Evolutionary conservation across 495 filamentous ascomycete species (phyloP), one percentile per base, ranked within the genome.

Genomic region (Penicillium macrosclerotiorum): DNA sequence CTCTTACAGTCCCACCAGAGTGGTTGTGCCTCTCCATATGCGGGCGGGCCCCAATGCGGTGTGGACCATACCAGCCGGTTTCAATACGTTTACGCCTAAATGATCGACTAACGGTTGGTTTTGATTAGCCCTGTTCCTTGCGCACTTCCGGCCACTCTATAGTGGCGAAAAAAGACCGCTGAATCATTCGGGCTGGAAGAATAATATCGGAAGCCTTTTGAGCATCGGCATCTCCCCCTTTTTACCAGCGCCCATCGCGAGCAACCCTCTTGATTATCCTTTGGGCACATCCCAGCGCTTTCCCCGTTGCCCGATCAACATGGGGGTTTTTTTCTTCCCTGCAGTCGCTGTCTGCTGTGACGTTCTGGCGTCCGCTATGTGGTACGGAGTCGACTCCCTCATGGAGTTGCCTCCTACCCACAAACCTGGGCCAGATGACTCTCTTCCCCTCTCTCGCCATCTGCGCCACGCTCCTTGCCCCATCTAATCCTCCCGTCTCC

Each of bases 131-230:
- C 41, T 52, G 40, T 52, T 54, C 45, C 45, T 46, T 43, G 49
- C 47, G 35, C 52, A 36, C 37, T 34, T 45, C 11, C 38, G 20
- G 11, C 31, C 42, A n/a, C 43, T 46, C 40, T 48, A 51, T 51
- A 59, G 53, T 57, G 57, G 57, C 57, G 49, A 52, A 56, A 54
- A 49, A 42, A 22, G 32, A 27, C 47, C 34, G 41, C 35, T 53
- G 54, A 60, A 57, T 48, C 42, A 56, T n/a, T n/a, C 48, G 34
- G 39, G 41, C 17, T 41, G 42, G 42, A 37, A 44, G 43, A 36
- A 47, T 51, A 57, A 44, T 46, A 54, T 54, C 44, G 41, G 34
- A 41, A 24, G 33, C 43, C 26, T 41, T 14, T 39, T 42, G 49
- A 42, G 27, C 35, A 36, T 47, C 33, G 41, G 20, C 40, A 31